These are phyloP conservation scores for Kingdonia uniflora DNA, from an alignment of 164 flowering plant species.

Conservation along the genomic window DNA sequence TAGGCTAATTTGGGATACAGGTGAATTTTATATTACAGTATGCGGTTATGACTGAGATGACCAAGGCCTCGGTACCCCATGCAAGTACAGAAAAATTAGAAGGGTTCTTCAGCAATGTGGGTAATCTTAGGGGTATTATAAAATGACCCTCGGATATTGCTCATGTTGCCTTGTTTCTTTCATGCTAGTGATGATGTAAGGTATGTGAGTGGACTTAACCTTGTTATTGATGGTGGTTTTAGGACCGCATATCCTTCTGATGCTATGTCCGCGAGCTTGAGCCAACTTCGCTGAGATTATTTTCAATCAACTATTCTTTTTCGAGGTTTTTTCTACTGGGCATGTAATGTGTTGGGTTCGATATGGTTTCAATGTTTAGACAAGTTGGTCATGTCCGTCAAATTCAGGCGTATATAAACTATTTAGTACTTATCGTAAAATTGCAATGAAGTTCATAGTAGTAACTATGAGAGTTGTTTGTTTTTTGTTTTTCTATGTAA, in stretches of 20 bases:
- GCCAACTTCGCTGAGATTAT: too few relatives aligned
- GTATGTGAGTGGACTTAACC: conserved; percentile 2
- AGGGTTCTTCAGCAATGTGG: background rate
- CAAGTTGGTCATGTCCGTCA: too few relatives aligned
- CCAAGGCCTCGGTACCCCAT: background rate
- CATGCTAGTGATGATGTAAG: background rate
- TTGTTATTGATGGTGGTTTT: conserved; percentile 3
- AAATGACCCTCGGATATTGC: background rate
- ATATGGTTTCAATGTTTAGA: too few relatives aligned
- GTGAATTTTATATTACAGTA: background rate
- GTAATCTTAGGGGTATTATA: background rate
- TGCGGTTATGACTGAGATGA: background rate
- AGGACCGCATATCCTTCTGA: background rate
- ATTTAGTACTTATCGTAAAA: too few relatives aligned
- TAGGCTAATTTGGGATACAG: background rate
- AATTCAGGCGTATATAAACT: too few relatives aligned
- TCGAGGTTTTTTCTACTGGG: too few relatives aligned
- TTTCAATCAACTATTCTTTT: too few relatives aligned
- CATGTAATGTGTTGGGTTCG: too few relatives aligned
- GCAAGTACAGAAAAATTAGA: background rate
- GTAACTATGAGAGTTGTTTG: too few relatives aligned
- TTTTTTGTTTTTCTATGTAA: too few relatives aligned
- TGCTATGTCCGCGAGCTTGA: too few relatives aligned
- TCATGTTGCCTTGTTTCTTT: background rate
- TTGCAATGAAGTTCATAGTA: too few relatives aligned